Conservation (phyloP, 2,329 filamentous ascomycete genomes). For the Aureobasidium leucospermi region DNA sequence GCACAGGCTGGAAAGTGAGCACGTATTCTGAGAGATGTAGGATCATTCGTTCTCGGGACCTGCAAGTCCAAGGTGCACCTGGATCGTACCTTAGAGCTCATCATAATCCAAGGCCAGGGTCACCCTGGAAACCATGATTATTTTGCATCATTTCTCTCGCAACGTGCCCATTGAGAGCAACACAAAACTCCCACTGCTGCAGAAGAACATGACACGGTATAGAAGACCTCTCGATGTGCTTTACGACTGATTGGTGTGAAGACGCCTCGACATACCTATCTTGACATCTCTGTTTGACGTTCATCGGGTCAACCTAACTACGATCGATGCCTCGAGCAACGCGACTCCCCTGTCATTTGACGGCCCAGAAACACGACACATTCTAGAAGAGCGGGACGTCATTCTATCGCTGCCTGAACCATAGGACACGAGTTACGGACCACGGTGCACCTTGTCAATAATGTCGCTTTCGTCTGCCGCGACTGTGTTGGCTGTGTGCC, state of each 20-base stretch:
- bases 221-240: too few species aligned
- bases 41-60: background rate
- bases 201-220: too few species aligned
- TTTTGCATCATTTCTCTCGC: background rate
- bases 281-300: too few species aligned
- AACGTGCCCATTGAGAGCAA: background rate
- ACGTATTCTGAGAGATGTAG: too few species aligned
- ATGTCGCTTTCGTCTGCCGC: background rate
- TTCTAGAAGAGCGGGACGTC: conserved; percentile 5
- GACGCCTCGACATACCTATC: too few species aligned
- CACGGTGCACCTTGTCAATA: background rate
- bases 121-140: background rate
- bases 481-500: background rate
- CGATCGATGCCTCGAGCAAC: background rate
- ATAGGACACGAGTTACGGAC: background rate
- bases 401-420: conserved; percentile 1
- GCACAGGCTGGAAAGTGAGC: too few species aligned
- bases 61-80: too few species aligned
- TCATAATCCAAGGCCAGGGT: background rate
- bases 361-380: background rate
- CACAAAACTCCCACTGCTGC: background rate
- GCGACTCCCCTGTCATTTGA: background rate
- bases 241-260: too few species aligned
- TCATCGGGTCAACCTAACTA: background rate
- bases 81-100: too few species aligned